Percentiles rank a stretch among this genome's conserved stretches.
These are phyloP conservation scores for Tuber magnatum DNA, from an alignment of 495 filamentous ascomycete genomes.

Conservation along the genomic window DNA sequence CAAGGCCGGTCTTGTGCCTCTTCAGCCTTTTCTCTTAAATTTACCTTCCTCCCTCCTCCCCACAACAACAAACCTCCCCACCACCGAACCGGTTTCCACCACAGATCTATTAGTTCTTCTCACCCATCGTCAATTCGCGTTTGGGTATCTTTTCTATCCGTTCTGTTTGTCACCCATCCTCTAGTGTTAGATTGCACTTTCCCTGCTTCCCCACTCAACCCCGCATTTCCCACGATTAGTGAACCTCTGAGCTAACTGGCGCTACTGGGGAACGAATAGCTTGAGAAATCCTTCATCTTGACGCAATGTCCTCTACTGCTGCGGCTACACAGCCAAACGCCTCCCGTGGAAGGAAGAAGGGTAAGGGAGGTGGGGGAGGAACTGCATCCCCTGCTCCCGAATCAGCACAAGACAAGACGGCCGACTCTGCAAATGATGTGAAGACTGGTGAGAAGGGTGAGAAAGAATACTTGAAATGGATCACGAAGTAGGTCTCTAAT, in stretches of 20 bases:
- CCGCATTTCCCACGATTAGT: neutral
- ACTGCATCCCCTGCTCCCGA: conserved; percentile 18
- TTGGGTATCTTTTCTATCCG: neutral
- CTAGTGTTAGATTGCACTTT: neutral
- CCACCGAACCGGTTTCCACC: neutral
- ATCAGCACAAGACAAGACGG: conserved; percentile 11
- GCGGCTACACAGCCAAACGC: conserved; percentile 19
- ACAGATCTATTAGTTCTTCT: neutral
- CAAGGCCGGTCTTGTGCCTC: conserved; percentile 1
- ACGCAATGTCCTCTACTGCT: conserved; percentile 20
- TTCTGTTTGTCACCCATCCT: neutral
- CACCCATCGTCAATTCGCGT: neutral
- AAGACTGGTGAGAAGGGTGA: conserved; percentile 25
- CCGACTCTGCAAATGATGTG: conserved; percentile 28
- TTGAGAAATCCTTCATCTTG: conserved; percentile 5
- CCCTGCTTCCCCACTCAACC: neutral
- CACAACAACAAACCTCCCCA: conserved; percentile 3
- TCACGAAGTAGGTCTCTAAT: conserved; percentile 30
- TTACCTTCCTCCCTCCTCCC: neutral
- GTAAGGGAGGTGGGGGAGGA: conserved; percentile 22
- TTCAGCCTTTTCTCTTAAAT: neutral
- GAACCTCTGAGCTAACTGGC: neutral
- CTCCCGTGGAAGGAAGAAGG: conserved; percentile 15
- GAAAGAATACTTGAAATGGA: conserved; percentile 38
- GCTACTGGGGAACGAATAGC: neutral